phyloP scores from a whole-genome alignment of 768 basidiomycete species.

The Amanita subjunquillea region DNA sequence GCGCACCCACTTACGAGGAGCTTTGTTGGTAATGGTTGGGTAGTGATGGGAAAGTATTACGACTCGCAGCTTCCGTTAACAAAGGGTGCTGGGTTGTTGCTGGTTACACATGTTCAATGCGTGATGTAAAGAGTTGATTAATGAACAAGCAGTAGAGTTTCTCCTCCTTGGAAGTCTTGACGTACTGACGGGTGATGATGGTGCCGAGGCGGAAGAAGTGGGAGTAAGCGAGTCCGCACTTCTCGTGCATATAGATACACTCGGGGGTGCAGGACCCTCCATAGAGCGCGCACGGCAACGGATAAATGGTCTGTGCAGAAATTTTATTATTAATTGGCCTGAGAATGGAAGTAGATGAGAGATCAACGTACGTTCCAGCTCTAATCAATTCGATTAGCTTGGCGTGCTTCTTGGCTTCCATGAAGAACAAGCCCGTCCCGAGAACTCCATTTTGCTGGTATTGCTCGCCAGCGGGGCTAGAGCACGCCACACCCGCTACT shows the following conservation, averaged over 20 bases:
- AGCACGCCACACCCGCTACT: background rate
- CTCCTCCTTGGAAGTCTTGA: background rate
- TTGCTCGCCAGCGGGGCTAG: background rate
- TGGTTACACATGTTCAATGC: background rate
- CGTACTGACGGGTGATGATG: background rate
- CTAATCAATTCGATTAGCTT: conserved; percentile 43
- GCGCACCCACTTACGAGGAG: no score
- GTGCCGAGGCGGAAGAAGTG: background rate
- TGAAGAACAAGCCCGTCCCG: conserved; percentile 46
- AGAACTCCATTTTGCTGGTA: conserved; percentile 19
- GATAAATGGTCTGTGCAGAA: conserved; percentile 17
- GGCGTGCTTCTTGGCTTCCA: conserved; percentile 40
- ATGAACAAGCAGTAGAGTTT: background rate
- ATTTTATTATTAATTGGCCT: background rate
- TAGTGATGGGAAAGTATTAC: no score
- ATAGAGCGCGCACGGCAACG: conserved; percentile 27
- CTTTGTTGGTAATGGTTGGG: no score
- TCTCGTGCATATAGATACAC: background rate
- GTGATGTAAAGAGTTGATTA: background rate
- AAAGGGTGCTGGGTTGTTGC: no score
- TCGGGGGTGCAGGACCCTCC: background rate
- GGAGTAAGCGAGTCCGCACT: background rate
- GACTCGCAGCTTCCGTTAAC: no score
- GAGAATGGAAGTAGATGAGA: conserved; percentile 1
- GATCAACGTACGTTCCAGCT: conserved; percentile 36